Evolutionary conservation across 169 alveolate species (phyloP), one percentile per base, ranked within the genome.

Genomic region (Besnoitia besnoiti): DNA sequence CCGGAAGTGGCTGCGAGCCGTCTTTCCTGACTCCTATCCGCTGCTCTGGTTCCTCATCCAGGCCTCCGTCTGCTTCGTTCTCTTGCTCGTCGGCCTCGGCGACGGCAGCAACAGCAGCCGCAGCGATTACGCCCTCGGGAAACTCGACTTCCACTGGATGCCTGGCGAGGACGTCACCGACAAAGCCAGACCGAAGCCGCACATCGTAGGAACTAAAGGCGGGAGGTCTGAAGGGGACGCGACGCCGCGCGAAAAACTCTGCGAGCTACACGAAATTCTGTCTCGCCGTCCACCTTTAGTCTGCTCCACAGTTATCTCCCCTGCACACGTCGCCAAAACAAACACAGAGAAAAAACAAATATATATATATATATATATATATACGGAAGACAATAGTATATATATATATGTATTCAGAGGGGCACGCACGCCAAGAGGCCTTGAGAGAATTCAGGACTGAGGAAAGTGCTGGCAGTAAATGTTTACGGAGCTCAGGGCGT

Each of bases 61-160:
- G 37, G 82, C 84, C 47, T 77, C 84, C 42, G 93, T 90, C 49
- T 90, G 93, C 35, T 85, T 59, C 8, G 93, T 90, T 42, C 90
- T 90, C 37, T 51, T 84, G 19, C 88, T 84, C 46, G 93, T 84
- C 62, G 77, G 88, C 61, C 79, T 47, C 55, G 93, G 89, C 14
- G 85, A 89, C 62, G 51, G 79, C 46, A 49, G 88, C 61, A 89
- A 59, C 39, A 73, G 59, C 61, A 76, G 61, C 21, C 76, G 44
- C 19, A 67, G 77, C 79, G 73, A 75, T 80, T 42, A 27, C 27
- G 47, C 92, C 33, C 46, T 27, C 75, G 33, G 80, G 33, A 76
- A 0, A 49, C 76, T 40, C 49, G 82, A 73, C n/a, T 73, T 73
- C 93, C 93, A n/a, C 35, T 44, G 87, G 93, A 89, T 35, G 47